Evolutionary conservation across 2,329 filamentous ascomycete genomes (phyloP), one percentile per base, ranked within the genome.

Genomic region (Colletotrichum coccodes): DNA sequence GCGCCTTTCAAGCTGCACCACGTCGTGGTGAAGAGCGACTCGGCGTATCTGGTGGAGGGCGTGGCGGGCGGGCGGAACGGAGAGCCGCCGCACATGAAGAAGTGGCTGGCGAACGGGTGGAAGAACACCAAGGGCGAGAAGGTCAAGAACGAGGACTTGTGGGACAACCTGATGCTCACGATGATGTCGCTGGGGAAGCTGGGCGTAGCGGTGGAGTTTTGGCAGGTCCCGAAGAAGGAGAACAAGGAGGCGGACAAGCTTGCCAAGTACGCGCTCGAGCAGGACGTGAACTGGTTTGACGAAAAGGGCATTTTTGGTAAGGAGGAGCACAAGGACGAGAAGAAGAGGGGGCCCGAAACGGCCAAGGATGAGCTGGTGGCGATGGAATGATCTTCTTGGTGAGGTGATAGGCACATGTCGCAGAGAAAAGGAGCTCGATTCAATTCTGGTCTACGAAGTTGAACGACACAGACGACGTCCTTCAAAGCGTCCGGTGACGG

Each of bases 191-290:
- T 60, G 44, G 57, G 44, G 6, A 23, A 60, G 30, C 21, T 38
- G 21, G 60, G 64, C 26, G 49, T 72, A 6, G n/a, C 59, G 11
- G 53, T 72, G 30, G 60, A 72, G 57, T 70, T 74, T 60, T 73
- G 71, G 71, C 57, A 68, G 40, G 65, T 69, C 7, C 67, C 63
- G 4, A 61, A 66, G 9, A 68, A 47, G 40, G n/a, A 63, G 36
- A 72, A 73, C 28, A 23, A n/a, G 28, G 61, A 71, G 40, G 72
- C 72, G 11, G 64, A 73, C 30, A 42, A 30, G 18, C 57, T 72
- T 3, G 71, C 71, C 1, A 66, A 67, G 16, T 32, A n/a, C 12
- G 68, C 56, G 9, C 34, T 64, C 42, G 44, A 56, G 57, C 28
- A 50, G 30, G 32, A 49, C 7, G 57, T 40, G 6, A 47, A 59